Conservation (phyloP, 352 stramenopile genomes). For the Globisporangium perplexum region DNA sequence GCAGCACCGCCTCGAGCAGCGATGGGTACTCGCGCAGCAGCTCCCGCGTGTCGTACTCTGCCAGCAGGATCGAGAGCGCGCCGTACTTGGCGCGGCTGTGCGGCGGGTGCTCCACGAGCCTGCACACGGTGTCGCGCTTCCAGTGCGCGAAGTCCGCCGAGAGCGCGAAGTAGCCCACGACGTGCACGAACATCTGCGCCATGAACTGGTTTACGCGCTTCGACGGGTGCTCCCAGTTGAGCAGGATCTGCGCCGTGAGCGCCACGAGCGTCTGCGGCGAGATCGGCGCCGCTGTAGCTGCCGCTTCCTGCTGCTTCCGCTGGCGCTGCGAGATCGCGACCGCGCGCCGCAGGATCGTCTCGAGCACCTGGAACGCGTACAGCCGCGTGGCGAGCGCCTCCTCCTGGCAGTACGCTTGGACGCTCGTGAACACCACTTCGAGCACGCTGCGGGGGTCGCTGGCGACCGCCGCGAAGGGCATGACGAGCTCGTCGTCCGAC, state of each 20-base stretch:
- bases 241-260: conserved; percentile 50
- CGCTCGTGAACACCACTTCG: conserved; percentile 47
- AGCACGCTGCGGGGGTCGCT: conserved; percentile 23
- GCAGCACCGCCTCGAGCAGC: conserved; percentile 53
- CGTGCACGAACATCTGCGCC: conserved; percentile 69
- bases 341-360: conserved; percentile 63
- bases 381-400: conserved; percentile 62
- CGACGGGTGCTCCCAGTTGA: conserved; percentile 83
- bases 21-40: conserved; percentile 38
- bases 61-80: conserved; percentile 49
- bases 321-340: conserved; percentile 43
- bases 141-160: conserved; percentile 32
- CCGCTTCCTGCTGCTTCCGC: conserved; percentile 7
- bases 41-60: conserved; percentile 29
- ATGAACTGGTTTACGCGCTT: conserved; percentile 88
- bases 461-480: conserved; percentile 10
- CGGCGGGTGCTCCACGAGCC: conserved; percentile 48
- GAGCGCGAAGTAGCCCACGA: conserved; percentile 58
- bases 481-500: conserved; percentile 38
- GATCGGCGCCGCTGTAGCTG: conserved; percentile 6
- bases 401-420: conserved; percentile 46
- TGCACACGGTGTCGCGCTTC: conserved; percentile 35
- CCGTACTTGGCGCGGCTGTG: conserved; percentile 71
- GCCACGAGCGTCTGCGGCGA: conserved; percentile 30
- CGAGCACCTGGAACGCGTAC: conserved; percentile 79